Base-by-base conservation (phyloP, 202 grass and related monocot species). In the Digitaria exilis region DNA sequence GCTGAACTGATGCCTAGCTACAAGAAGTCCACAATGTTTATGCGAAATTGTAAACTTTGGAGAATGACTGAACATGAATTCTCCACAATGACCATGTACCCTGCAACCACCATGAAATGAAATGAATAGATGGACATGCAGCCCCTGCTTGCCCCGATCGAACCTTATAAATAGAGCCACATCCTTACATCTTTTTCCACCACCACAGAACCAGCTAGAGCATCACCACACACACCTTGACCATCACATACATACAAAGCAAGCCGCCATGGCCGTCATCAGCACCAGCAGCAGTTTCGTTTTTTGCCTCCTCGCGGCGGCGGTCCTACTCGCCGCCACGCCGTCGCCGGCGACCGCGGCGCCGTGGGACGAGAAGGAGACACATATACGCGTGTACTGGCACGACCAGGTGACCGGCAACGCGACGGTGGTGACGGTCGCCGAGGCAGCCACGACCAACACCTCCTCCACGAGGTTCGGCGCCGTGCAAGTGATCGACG, bases 321-420 rank as follows among this genome's bases (percentile, higher is more conserved):
- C n/a, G 14, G 16, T 66, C 0, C 15, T 87, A n/a, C 10, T 78
- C 16, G 70, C 80, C 4, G 37, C 49, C 21, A 9, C 25, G 0
- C 19, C 46, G 19, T 35, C 62, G 26, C n/a, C n/a, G n/a, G 51
- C 37, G 5, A 0, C 37, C 2, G 37, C 5, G 0, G 49, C 61
- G 18, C 35, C 35, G 35, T 51, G 26, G 37, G 17, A 0, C 0
- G 37, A 75, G 69, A 87, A 52, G 69, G 85, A 86, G 39, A 86
- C 70, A 50, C 37, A 14, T 4, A 25, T 86, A 9, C 68, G 84
- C 3, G 45, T 86, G 84, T 86, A 46, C 84, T 86, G 77, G 77
- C 93, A 96, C 80, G 90, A 96, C 76, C 60, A 87, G 25, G 37
- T 80, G 82, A 83, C 64, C 57, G 88, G 90, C 42, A 91, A 89